Evolutionary conservation across 441 rosid genomes (phyloP).

Genomic region (Populus hybrid): DNA sequence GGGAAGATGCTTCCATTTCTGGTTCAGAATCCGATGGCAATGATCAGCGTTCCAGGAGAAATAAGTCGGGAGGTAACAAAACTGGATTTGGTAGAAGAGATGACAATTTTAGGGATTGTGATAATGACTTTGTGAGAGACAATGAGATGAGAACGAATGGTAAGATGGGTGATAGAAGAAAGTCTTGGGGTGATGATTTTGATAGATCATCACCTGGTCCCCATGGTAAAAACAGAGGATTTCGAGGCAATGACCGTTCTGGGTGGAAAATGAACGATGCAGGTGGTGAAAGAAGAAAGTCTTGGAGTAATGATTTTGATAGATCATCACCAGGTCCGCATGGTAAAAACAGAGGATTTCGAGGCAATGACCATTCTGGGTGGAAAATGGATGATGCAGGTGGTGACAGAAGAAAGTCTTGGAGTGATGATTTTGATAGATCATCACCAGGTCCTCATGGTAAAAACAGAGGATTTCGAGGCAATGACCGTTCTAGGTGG

Average conservation of each 20-base stretch:
- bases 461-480: constrained; percentile 25
- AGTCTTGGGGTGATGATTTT: constrained; percentile 10
- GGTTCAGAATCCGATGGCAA: constrained; percentile 45
- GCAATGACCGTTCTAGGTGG: constrained; percentile 7
- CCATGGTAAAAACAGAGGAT: constrained; percentile 20
- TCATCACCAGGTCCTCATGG: constrained; percentile 21
- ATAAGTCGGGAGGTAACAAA: constrained; percentile 26
- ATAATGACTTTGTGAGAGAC: constrained; percentile 21
- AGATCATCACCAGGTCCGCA: constrained; percentile 18
- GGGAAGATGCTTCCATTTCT: constrained; percentile 36
- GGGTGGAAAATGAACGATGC: constrained; percentile 13
- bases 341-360: constrained; percentile 27
- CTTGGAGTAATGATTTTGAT: constrained; percentile 22
- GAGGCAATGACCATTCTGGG: constrained; percentile 8
- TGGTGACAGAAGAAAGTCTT: constrained; percentile 21
- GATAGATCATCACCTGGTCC: too few relatives aligned
- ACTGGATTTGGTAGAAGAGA: constrained; percentile 28
- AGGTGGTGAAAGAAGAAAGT: constrained; percentile 27
- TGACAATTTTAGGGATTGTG: constrained; percentile 28
- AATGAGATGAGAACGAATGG: constrained; percentile 30
- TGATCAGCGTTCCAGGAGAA: constrained; percentile 25
- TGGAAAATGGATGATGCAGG: constrained; percentile 17
- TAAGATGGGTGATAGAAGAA: constrained; percentile 17
- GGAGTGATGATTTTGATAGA: constrained; percentile 22
- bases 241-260: constrained; percentile 13